Percentiles rank a stretch among this genome's conserved stretches.
These are phyloP conservation scores for Heterococcus sp. DNA, from an alignment of 108 stramenopile species.

Conservation along the genomic window DNA sequence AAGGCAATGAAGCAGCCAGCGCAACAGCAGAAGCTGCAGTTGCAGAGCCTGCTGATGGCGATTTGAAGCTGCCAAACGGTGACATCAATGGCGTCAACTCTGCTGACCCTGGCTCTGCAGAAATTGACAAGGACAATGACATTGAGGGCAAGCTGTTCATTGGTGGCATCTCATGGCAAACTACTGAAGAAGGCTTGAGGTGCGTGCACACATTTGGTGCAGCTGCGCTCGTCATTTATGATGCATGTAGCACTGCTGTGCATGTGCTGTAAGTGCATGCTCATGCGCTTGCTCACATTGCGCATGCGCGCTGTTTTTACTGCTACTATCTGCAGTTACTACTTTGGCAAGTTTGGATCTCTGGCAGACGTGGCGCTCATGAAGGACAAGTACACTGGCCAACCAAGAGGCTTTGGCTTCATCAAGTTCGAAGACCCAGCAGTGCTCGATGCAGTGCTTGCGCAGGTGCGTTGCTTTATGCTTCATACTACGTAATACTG, in stretches of 20 bases:
- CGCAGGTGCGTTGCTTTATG: no score
- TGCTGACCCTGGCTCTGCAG: neutral
- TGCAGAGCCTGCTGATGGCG: neutral
- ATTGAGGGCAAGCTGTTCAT: slow-evolving; percentile 54
- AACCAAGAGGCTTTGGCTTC: slow-evolving; percentile 59
- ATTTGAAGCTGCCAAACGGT: neutral
- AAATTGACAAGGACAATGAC: slow-evolving; percentile 37
- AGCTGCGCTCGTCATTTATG: no score
- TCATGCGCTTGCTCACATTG: neutral
- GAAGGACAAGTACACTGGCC: slow-evolving; percentile 57
- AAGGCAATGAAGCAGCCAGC: neutral
- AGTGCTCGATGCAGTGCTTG: neutral
- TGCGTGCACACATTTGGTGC: neutral
- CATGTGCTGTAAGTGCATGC: neutral
- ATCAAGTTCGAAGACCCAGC: slow-evolving; percentile 46
- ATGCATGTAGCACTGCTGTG: neutral
- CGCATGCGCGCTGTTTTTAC: neutral
- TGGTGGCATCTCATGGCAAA: slow-evolving; percentile 58
- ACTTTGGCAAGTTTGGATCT: slow-evolving; percentile 56
- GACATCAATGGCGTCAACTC: neutral
- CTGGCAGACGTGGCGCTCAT: slow-evolving; percentile 56
- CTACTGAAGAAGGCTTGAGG: slow-evolving; percentile 52
- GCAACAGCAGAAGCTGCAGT: no score
- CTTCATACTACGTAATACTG: no score
- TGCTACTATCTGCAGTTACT: slow-evolving; percentile 8